Evolutionary conservation across 2,329 filamentous ascomycete species (phyloP), one percentile per base, ranked within the genome.

Genomic region (Trichoderma sp.): DNA sequence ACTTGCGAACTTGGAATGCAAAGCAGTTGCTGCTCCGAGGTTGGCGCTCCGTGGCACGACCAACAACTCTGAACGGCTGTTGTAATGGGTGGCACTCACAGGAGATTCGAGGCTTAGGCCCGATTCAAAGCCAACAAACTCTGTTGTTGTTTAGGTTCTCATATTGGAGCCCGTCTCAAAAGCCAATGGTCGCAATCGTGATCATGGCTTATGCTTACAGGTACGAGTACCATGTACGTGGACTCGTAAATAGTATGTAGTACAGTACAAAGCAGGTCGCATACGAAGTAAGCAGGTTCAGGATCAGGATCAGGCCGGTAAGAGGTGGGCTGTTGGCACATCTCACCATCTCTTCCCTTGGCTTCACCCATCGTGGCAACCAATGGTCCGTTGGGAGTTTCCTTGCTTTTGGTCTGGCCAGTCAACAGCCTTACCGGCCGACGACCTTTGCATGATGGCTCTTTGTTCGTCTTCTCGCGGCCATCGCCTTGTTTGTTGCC

Each of bases 361-460:
- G 32, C 35, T 25, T 50, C 19, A 35, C 35, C 42, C 58, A 50
- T 61, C 5, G 42, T 39, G 58, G 56, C 9, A 61, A 32, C 58
- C 19, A 50, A 32, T 22, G 32, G 29, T 48, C 22, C 45, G 15
- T 13, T 61, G n/a, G n/a, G n/a, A 17, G 42, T 15, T n/a, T n/a
- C n/a, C n/a, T n/a, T n/a, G 42, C 13, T 8, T 32, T 22, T 35
- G 29, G 27, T 22, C 19, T 32, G 42, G 59, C 32, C 22, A 25
- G 60, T 39, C 50, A 56, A 50, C 52, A 64, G 61, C 61, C 61
- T 64, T 64, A 64, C 25, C 35, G 19, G 50, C 61, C 50, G 48
- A 54, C 50, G 45, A 8, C n/a, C 7, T 34, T 17, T 19, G 42
- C 19, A 27, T 42, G 17, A 53, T 35, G 34, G 32, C 19, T 42